Conservation (phyloP, 192 early-diverging fungal species). For the Geranomyces variabilis region DNA sequence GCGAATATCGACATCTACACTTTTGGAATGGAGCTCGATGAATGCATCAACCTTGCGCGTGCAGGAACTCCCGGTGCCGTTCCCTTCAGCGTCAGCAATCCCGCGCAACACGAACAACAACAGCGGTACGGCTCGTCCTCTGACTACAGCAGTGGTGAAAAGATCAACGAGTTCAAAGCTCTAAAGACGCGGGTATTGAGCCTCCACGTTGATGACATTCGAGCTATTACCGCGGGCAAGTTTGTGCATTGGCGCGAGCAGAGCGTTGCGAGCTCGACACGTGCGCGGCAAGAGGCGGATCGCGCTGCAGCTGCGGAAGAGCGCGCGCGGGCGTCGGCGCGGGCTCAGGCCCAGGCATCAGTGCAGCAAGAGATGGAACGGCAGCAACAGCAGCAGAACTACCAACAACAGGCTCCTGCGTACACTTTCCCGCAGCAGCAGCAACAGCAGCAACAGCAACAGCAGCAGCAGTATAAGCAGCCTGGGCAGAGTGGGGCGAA, state of each 20-base stretch:
- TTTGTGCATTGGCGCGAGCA: conserved; percentile 53
- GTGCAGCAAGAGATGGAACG: conserved; percentile 6
- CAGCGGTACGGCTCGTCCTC: conserved; percentile 1
- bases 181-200: conserved; percentile 50
- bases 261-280: background rate
- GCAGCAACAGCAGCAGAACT: conserved; percentile 11
- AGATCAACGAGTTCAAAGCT: conserved; percentile 50
- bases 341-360: conserved; percentile 20
- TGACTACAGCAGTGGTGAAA: background rate
- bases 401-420: background rate
- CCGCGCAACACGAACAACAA: conserved; percentile 12
- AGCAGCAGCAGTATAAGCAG: conserved; percentile 4
- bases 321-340: background rate
- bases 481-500: conserved; percentile 15
- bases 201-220: conserved; percentile 55
- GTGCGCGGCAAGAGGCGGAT: conserved; percentile 7
- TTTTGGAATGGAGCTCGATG: conserved; percentile 55
- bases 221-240: conserved; percentile 55
- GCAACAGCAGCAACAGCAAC: conserved; percentile 8
- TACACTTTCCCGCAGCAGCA: conserved; percentile 10
- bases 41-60: conserved; percentile 50
- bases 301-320: conserved; percentile 13
- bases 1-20: conserved; percentile 63
- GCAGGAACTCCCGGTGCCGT: conserved; percentile 51
- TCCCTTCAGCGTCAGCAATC: conserved; percentile 56